These are phyloP conservation scores for Protomyces lactucae-debilis DNA, from an alignment of 1,139 yeast species.

Conservation along the genomic window DNA sequence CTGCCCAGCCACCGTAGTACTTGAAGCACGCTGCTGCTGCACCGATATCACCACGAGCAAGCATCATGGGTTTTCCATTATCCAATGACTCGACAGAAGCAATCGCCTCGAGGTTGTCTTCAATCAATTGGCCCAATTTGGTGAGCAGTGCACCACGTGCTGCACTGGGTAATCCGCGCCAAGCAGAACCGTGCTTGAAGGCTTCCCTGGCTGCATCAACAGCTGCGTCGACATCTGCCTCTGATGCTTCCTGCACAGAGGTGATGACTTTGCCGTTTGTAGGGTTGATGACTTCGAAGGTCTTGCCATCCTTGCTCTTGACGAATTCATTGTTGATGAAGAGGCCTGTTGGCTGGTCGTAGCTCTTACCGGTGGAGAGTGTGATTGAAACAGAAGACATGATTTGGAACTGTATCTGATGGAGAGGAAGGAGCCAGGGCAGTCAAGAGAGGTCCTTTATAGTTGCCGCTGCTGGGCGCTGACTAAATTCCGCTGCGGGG, in stretches of 20 bases:
- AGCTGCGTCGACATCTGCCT: conserved; percentile 68
- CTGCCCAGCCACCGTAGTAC: conserved; percentile 83
- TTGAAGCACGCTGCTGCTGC: conserved; percentile 57
- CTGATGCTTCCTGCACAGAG: conserved; percentile 61
- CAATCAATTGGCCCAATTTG: conserved; percentile 52
- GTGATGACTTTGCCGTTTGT: conserved; percentile 65
- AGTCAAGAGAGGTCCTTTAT: neutral
- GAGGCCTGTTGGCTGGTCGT: conserved; percentile 68
- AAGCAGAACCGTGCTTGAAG: conserved; percentile 51
- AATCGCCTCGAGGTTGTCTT: conserved; percentile 48
- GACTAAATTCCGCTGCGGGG: neutral
- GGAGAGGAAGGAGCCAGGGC: neutral
- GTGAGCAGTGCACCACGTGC: conserved; percentile 48
- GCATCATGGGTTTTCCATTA: conserved; percentile 54
- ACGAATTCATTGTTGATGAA: conserved; percentile 71
- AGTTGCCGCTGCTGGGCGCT: neutral
- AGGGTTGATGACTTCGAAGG: conserved; percentile 63
- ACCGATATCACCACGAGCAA: conserved; percentile 58
- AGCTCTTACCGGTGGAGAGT: conserved; percentile 53
- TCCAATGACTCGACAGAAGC: conserved; percentile 61
- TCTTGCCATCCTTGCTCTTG: conserved; percentile 35
- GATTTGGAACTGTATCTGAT: neutral
- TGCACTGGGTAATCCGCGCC: conserved; percentile 46
- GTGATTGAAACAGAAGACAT: conserved; percentile 31
- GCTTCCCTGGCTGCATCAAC: conserved; percentile 69